Conservation (phyloP, 2,329 filamentous ascomycete genomes). For the Setomelanomma holmii region DNA sequence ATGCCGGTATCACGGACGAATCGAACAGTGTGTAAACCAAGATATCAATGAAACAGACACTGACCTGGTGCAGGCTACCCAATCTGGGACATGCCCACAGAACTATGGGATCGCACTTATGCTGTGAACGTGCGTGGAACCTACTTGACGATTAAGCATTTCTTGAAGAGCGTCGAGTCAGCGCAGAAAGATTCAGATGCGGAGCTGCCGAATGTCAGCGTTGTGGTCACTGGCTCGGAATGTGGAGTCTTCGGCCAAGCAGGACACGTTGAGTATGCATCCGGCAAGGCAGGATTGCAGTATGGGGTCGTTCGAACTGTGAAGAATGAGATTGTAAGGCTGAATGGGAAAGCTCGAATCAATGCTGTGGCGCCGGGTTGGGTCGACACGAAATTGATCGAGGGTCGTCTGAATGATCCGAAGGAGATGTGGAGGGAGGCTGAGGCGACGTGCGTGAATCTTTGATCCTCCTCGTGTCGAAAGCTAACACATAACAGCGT, state of each 20-base stretch:
- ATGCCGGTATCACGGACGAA: conserved; percentile 61
- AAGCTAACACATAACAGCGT: conserved; percentile 35
- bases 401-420: conserved; percentile 58
- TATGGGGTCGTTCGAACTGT: conserved; percentile 61
- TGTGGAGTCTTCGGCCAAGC: conserved; percentile 60
- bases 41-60: too few species aligned
- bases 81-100: conserved; percentile 61
- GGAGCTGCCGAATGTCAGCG: conserved; percentile 58
- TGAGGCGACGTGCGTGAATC: conserved; percentile 55
- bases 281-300: conserved; percentile 57
- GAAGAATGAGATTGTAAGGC: conserved; percentile 62
- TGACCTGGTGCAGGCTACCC: too few species aligned
- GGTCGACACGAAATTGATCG: conserved; percentile 57
- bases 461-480: neutral
- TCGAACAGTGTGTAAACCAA: too few species aligned
- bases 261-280: conserved; percentile 60
- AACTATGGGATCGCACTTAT: conserved; percentile 62
- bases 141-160: conserved; percentile 64
- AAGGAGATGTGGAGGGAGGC: conserved; percentile 59
- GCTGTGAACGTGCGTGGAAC: conserved; percentile 60
- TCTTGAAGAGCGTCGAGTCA: conserved; percentile 54
- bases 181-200: conserved; percentile 47
- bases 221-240: conserved; percentile 63
- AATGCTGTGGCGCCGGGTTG: conserved; percentile 61
- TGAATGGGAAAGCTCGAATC: conserved; percentile 60